phyloP scores from a whole-genome alignment of 2,329 filamentous ascomycete genomes.

The Kalaharituber pfeilii region DNA sequence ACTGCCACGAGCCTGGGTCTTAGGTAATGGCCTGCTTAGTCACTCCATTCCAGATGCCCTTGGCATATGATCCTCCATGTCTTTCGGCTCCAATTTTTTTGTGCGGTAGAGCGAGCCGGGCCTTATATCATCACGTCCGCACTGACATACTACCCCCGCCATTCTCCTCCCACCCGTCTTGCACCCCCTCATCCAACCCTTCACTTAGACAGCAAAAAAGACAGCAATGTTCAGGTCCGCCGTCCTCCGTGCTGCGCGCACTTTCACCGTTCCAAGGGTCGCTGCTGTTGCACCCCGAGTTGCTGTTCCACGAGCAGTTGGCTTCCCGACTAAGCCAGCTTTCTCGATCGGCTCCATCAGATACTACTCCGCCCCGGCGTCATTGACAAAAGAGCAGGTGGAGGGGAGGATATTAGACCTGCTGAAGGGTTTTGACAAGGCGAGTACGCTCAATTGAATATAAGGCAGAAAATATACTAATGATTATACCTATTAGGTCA shows the following conservation, averaged over 20 bases:
- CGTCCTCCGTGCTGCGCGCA: conserved; percentile 57
- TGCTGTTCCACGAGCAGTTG: conserved; percentile 41
- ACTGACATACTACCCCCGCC: conserved; percentile 6
- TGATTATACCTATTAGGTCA: conserved; percentile 13
- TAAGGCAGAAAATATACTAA: neutral
- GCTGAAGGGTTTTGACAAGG: conserved; percentile 95
- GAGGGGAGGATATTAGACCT: conserved; percentile 84
- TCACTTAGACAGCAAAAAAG: no score
- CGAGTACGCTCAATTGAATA: conserved; percentile 29
- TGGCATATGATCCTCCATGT: neutral
- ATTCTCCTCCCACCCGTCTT: conserved; percentile 14
- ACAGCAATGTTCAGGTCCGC: conserved; percentile 87
- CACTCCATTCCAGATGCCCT: no score
- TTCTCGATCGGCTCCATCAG: conserved; percentile 52
- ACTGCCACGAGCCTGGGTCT: no score
- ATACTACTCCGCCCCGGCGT: conserved; percentile 70
- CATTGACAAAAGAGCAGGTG: conserved; percentile 66
- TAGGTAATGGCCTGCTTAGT: no score
- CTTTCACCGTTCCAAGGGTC: conserved; percentile 34
- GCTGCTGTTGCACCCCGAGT: conserved; percentile 41
- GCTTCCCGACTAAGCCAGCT: conserved; percentile 44
- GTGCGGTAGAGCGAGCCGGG: neutral
- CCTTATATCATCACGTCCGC: neutral
- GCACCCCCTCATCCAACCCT: conserved; percentile 28
- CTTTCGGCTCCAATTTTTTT: neutral